Evolutionary conservation across 345 rosid genomes (phyloP), one percentile per base, ranked within the genome.

Genomic region (Psidium friedrichsthalianum): DNA sequence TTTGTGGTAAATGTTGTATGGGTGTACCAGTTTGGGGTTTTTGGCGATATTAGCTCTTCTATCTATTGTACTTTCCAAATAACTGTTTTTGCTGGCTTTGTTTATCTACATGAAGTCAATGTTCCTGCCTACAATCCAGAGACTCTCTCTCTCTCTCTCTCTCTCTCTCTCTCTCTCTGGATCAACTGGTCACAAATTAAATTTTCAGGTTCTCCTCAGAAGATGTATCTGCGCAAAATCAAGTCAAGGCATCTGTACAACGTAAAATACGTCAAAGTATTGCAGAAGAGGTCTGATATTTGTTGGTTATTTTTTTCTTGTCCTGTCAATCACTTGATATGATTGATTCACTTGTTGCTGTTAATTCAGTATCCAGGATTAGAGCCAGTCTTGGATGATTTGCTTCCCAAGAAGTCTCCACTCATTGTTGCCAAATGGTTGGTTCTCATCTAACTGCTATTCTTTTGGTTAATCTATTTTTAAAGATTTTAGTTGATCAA

Each of bases 211-310:
- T 98, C 92, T 94, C 94, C 5, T 88, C 90, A 15, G 99, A 98
- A 90, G 99, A 98, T 16, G 95, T 98, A 25, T 98, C 99, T 6
- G 91, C 98, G 56, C 99, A 96, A 84, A 98, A 98, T 90, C 99
- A 98, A 93, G 98, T 98, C 56, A 98, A 98, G 87, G 99, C 99
- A 51, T 98, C 99, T 54, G 99, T 96, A 58, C 99, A 98, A 87
- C 93, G 99, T 20, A 96, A 89, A 90, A 95, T 98, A 74, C 96
- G 99, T 52, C 99, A 96, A 86, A 95, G 99, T 89, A 98, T 96
- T 84, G 98, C 94, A 24, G 99, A 98, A 55, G 99, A 98, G 98
- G 99, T 96, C 4, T 84, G 76, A 69, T 69, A 69, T 36, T 32
- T 36, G 24, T 36, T 5, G 1, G 47, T 36, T 69, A 36, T 69